Evolutionary conservation across 768 basidiomycete species (phyloP), one percentile per base, ranked within the genome.

Genomic region (Boletus rex-veris): DNA sequence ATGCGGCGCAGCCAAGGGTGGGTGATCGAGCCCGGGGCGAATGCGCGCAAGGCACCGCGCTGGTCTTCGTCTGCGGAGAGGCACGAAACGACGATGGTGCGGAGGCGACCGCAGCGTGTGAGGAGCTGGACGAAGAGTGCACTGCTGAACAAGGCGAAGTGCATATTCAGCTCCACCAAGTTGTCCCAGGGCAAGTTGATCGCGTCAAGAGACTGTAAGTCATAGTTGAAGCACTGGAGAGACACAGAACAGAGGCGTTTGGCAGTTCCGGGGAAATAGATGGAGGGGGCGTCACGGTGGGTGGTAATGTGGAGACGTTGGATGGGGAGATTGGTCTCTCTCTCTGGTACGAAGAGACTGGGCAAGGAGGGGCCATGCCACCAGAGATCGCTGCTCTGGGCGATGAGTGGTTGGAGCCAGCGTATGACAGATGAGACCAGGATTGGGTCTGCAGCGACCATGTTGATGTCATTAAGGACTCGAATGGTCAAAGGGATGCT

Each of bases 291-390:
- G 18, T 54, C 64, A 4, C 55, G 55, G n/a, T 56, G 43, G 12
- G 56, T 55, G 3, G 65, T 60, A 40, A 72, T 44, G 5, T 56
- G 62, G 9, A 70, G 55, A 26, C 43, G 64, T n/a, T 58, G 46
- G 14, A 71, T 55, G 41, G 49, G 47, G 3, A 55, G 48, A 41
- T 45, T 35, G 0, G 37, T 16, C 10, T 45, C 45, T 3, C 38
- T 4, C 3, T 51, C 53, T 19, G 58, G 16, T 33, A 50, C 39
- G 24, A 71, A 59, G 5, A 68, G 40, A 2, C 52, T 43, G 19
- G 59, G 59, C 7, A 71, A 16, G 30, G 57, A 60, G 10, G 70
- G 61, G 0, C 69, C 69, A n/a, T 70, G 59, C 68, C 65, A 70
- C 68, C 70, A 70, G 18, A 70, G 54, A 44, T 72, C 68, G 8